These are phyloP conservation scores for Podaxis sp. DNA, from an alignment of 768 basidiomycete genomes.

Conservation along the genomic window DNA sequence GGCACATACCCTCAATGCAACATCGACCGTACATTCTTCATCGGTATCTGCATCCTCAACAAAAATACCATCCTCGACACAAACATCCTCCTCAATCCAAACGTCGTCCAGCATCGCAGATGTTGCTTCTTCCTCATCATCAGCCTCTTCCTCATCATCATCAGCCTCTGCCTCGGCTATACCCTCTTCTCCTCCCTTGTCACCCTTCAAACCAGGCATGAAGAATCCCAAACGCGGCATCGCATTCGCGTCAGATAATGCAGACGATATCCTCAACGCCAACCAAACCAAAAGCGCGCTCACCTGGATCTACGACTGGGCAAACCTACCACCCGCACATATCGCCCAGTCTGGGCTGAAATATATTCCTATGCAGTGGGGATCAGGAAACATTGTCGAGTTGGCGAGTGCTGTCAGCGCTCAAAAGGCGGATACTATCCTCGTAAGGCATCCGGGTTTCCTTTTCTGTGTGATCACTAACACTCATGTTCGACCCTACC, in stretches of 20 bases:
- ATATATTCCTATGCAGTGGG: constrained; percentile 58
- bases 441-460: constrained; percentile 34
- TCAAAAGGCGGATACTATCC: constrained; percentile 47
- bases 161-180: not conserved
- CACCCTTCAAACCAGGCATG: constrained; percentile 20
- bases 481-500: constrained; percentile 30
- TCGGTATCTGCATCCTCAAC: not conserved
- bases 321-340: constrained; percentile 40
- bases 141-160: not conserved
- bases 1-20: constrained; percentile 8
- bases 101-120: not conserved
- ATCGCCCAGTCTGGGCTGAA: constrained; percentile 42
- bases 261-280: constrained; percentile 42
- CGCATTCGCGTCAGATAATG: constrained; percentile 38
- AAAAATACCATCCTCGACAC: too few species aligned
- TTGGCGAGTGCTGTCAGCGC: constrained; percentile 38
- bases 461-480: constrained; percentile 17
- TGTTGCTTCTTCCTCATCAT: constrained; percentile 18
- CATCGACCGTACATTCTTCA: not conserved
- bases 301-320: constrained; percentile 59
- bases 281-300: constrained; percentile 44
- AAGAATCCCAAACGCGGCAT: constrained; percentile 50
- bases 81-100: not conserved
- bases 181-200: constrained; percentile 14
- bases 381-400: constrained; percentile 36